Evolutionary conservation across 2,329 filamentous ascomycete genomes (phyloP), one percentile per base, ranked within the genome.

Genomic region (Nemania sp.): DNA sequence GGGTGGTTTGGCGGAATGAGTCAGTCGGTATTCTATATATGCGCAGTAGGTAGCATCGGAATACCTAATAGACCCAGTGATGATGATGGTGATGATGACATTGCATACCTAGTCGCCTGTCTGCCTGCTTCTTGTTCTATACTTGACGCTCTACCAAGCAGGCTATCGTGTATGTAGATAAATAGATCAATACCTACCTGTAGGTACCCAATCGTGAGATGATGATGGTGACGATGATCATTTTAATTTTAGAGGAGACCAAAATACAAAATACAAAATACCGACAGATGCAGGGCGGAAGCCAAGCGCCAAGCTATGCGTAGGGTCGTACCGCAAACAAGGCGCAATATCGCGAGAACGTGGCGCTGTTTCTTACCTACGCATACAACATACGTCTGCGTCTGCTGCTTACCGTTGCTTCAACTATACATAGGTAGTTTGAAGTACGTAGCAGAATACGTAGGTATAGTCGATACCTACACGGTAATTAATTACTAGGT

Each of bases 81-180:
- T n/a, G n/a, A n/a, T n/a, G n/a, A n/a, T n/a, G n/a, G n/a, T n/a
- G 45, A 20, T 45, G 38, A 29, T 58, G 56, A 59, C 27, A 43
- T 26, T 26, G 35, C 35, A 41, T 56, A 32, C 26, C 38, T 2
- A 13, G 11, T 13, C 5, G 38, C 38, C 15, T 22, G n/a, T n/a
- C 6, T 45, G 11, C 43, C 15, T 47, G 3, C 20, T 7, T 47
- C 18, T 15, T 47, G 20, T 22, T 41, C 35, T 41, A 41, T 41
- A 13, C 35, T 41, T 41, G 35, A 41, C 35, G 35, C 35, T 13
- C 7, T 41, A 15, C 35, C 7, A 8, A 10, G 35, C 3, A 3
- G 11, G 3, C 11, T 41, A 41, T 41, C 38, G 5, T 18, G 18
- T 41, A 41, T 41, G 38, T 41, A 18, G 1, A 35, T 41, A 41